phyloP scores from a whole-genome alignment of 495 filamentous ascomycete genomes.

The Delitschia confertaspora region DNA sequence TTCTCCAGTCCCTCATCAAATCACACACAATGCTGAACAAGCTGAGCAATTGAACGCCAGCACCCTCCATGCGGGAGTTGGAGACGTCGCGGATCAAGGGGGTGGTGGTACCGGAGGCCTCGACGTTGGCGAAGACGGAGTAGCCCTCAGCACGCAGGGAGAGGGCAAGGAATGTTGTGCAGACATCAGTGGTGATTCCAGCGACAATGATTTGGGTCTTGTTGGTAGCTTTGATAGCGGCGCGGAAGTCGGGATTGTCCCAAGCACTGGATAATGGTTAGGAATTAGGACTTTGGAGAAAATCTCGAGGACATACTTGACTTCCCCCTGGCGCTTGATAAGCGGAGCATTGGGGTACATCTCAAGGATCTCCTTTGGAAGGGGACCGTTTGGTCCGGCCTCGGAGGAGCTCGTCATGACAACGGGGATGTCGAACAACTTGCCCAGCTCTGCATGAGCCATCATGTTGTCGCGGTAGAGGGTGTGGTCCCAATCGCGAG shows the following conservation, averaged over 20 bases:
- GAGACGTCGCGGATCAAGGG: slow-evolving; percentile 48
- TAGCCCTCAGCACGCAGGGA: slow-evolving; percentile 64
- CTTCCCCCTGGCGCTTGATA: slow-evolving; percentile 63
- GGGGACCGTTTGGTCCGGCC: slow-evolving; percentile 58
- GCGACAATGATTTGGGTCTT: slow-evolving; percentile 64
- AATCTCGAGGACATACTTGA: no score
- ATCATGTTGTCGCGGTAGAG: slow-evolving; percentile 59
- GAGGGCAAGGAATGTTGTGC: slow-evolving; percentile 64
- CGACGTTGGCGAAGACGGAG: slow-evolving; percentile 67
- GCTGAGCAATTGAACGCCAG: slow-evolving; percentile 56
- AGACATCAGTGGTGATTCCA: slow-evolving; percentile 71
- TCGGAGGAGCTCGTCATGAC: slow-evolving; percentile 64
- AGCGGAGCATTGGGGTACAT: slow-evolving; percentile 61
- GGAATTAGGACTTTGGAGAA: no score
- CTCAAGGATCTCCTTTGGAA: slow-evolving; percentile 60
- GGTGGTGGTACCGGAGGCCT: slow-evolving; percentile 59
- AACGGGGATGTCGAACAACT: slow-evolving; percentile 59
- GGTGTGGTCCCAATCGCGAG: slow-evolving; percentile 54
- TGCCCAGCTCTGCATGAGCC: slow-evolving; percentile 58
- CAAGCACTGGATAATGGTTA: slow-evolving; percentile 42
- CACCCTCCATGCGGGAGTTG: slow-evolving; percentile 56
- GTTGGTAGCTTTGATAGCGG: slow-evolving; percentile 54
- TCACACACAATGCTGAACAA: slow-evolving; percentile 62
- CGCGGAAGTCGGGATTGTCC: slow-evolving; percentile 65
- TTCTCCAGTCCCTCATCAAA: slow-evolving; percentile 72